phyloP scores from a whole-genome alignment of 768 basidiomycete species.

The Auricularia cornea region DNA sequence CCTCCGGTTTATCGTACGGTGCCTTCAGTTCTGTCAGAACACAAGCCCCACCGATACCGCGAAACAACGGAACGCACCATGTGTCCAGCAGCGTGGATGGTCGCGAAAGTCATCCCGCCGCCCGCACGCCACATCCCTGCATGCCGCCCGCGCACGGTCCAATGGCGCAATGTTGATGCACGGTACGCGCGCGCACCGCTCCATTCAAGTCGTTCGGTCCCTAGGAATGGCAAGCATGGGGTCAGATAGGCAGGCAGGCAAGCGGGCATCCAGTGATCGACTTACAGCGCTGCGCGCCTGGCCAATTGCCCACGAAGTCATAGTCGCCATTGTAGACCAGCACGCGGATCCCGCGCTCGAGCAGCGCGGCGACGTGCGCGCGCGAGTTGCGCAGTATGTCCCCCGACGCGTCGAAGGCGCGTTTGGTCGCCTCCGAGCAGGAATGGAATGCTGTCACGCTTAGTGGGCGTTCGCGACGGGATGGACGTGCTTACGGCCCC shows the following conservation, averaged over 20 bases:
- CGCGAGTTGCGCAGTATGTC: not conserved
- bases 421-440: not conserved
- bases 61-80: not conserved
- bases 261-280: no score
- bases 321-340: conserved; percentile 1
- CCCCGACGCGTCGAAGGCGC: not conserved
- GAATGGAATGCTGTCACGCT: no score
- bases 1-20: not conserved
- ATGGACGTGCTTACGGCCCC: not conserved
- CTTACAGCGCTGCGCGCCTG: not conserved
- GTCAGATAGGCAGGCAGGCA: no score
- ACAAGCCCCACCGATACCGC: not conserved
- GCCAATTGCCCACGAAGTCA: conserved; percentile 3
- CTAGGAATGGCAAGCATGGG: not conserved
- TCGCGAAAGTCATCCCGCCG: not conserved
- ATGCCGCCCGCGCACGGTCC: not conserved
- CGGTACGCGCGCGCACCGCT: not conserved
- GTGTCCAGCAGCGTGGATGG: not conserved
- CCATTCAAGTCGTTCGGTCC: not conserved
- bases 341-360: conserved; percentile 4
- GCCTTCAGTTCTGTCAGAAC: not conserved
- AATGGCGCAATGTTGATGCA: not conserved
- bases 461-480: no score
- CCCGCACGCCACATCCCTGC: not conserved
- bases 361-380: not conserved